phyloP scores from a whole-genome alignment of 768 basidiomycete genomes.

The Serendipita sp. region DNA sequence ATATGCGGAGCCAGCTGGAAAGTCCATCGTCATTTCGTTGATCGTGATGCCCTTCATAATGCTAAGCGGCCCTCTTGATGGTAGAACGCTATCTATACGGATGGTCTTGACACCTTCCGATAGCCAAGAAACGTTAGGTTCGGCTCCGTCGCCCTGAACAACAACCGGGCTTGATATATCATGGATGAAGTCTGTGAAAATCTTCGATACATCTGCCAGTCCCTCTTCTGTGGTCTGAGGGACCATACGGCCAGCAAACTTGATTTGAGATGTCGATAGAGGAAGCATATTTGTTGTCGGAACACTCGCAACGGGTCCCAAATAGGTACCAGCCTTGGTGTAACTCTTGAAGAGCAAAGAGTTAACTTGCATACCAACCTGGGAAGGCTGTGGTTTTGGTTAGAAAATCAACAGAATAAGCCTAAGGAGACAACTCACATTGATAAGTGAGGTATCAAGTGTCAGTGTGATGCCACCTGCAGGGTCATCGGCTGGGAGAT shows the following conservation, averaged over 20 bases:
- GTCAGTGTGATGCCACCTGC: conserved; percentile 55
- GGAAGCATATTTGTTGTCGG: conserved; percentile 39
- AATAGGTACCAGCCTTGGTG: conserved; percentile 25
- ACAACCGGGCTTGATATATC: conserved; percentile 42
- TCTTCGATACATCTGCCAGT: conserved; percentile 37
- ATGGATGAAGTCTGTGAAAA: conserved; percentile 60
- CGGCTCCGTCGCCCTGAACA: conserved; percentile 43
- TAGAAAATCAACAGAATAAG: conserved; percentile 8
- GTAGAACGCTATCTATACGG: conserved; percentile 39
- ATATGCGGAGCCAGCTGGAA: conserved; percentile 41
- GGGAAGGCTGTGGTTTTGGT: conserved; percentile 35
- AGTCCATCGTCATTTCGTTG: conserved; percentile 40
- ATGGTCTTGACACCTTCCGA: conserved; percentile 54
- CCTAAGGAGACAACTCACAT: conserved; percentile 24
- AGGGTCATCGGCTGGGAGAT: conserved; percentile 53
- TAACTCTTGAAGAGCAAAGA: conserved; percentile 46
- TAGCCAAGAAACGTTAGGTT: conserved; percentile 47
- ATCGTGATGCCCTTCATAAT: conserved; percentile 50
- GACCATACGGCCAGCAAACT: conserved; percentile 45
- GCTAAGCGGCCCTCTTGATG: conserved; percentile 41
- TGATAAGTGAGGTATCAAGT: conserved; percentile 39
- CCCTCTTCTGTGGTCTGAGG: conserved; percentile 39
- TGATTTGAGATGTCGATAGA: conserved; percentile 31
- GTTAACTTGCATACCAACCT: conserved; percentile 51
- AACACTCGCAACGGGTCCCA: conserved; percentile 40